Base-by-base conservation (phyloP, 495 filamentous ascomycete genomes). In the Acidiella bohemica region DNA sequence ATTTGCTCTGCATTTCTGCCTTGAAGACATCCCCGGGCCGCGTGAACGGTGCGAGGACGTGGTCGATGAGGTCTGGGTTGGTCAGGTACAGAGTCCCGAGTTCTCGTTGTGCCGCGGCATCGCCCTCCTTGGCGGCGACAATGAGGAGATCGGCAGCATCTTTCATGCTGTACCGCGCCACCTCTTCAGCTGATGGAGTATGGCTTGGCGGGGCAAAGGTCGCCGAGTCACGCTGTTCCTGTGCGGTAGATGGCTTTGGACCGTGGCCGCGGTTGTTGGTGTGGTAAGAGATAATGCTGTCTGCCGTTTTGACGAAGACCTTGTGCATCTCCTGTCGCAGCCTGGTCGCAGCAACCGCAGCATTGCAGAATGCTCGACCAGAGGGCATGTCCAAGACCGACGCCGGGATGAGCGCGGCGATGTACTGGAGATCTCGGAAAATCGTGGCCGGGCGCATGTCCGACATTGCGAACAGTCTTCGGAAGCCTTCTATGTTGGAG, bases 291-390 rank as follows among this genome's bases (percentile, higher is more conserved):
- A 83, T 72, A 37, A 83, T 73, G 44, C 86, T 82, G 53, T 81
- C 80, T 0, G 81, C 82, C 25, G 84, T 78, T 47, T 81, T 76
- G n/a, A 96, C 81, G 79, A 93, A 90, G 23, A 82, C 80, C 28
- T 79, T 71, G 58, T 81, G 85, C 16, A 90, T 73, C 39, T 95
- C 86, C 52, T 88, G 81, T 58, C 95, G 95, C 29, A 96, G 67
- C 27, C 78, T 76, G 25, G 95, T 63, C 5, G 86, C 86, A 10
- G 90, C 90, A 12, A 94, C 69, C 2, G 81, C 83, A 26, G 87
- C 83, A 55, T 97, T 84, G 75, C 92, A 85, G 59, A 96, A 97
- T 0, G 90, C 85, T 47, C 88, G 93, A 24, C 84, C 88, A 26
- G 77, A 73, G 36, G 87, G 80, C 0, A 80, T 88, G 47, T 82